Base-by-base conservation (phyloP, 2,329 filamentous ascomycete genomes). In the Sphaerulina musiva region DNA sequence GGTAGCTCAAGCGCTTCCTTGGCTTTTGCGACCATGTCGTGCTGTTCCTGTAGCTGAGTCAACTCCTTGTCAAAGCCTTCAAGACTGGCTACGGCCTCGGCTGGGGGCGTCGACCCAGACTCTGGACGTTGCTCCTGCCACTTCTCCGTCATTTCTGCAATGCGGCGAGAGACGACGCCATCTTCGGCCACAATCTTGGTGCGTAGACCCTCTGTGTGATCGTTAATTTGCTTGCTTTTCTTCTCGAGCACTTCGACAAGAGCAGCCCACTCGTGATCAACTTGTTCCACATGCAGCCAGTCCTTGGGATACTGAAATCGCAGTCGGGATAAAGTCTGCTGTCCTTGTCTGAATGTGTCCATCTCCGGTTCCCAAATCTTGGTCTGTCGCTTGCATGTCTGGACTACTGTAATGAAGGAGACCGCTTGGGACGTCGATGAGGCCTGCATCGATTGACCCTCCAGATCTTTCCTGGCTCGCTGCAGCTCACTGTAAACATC, bases 51-150 rank as follows among this genome's bases (percentile, higher is more conserved):
- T 23, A 99, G 78, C 65, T 85, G 85, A 40, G 87, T 89, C 60
- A 98, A 89, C 47, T 88, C 87, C 32, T 80, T 78, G 69, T 97
- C 91, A 67, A 97, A 98, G 11, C 81, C 83, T 60, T 79, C 81
- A 46, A 99, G 78, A 0, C 89, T 93, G 36, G 83, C 81, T 31
- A 89, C 93, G 8, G 93, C 93, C 64, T 92, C 83, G 43, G 93
- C 88, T 0, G 93, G 92, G 34, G 90, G 86, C 61, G 95, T 95
- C 1, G 87, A 93, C 29, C 93, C 93, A 29, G 93, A 95, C 0
- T 98, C 90, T 1, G 93, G 93, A 74, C 97, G 96, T 73, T 98
- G 89, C 53, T 95, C 89, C 61, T 91, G 89, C 93, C 93, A 99
- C 69, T 95, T 86, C 7, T 76, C 76, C 17, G 87, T 87, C 53